Percentiles rank a stretch among this genome's conserved stretches.
phyloP scores from a whole-genome alignment of 2,329 filamentous ascomycete genomes.

The Colletotrichum simmondsii region DNA sequence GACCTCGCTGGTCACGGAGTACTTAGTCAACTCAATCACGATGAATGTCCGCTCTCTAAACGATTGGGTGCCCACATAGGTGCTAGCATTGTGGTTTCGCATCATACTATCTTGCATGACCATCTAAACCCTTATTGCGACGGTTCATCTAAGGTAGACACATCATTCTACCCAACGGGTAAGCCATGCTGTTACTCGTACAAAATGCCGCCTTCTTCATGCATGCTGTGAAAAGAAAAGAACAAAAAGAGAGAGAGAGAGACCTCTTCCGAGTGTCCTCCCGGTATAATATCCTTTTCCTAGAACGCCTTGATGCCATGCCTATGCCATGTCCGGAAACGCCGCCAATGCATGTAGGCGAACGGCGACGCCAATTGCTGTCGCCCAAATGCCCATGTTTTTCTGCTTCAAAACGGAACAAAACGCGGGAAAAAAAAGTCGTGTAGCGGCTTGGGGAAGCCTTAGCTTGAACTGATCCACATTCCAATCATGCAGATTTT shows the following conservation, averaged over 20 bases:
- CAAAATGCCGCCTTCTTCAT: conserved; percentile 16
- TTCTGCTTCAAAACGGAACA: neutral
- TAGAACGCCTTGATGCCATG: conserved; percentile 23
- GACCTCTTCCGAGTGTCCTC: conserved; percentile 10
- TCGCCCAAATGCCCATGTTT: conserved; percentile 4
- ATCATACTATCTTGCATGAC: neutral
- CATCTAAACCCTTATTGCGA: neutral
- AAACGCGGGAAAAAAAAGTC: neutral
- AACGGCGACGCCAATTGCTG: conserved; percentile 13
- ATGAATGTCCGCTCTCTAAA: neutral
- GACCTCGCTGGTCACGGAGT: neutral
- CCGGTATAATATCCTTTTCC: conserved; percentile 3
- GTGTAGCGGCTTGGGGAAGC: neutral
- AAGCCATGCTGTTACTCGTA: neutral
- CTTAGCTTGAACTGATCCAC: neutral
- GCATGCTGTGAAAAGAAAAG: conserved; percentile 4
- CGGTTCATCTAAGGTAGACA: neutral
- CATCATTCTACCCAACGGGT: neutral
- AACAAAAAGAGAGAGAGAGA: conserved; percentile 2
- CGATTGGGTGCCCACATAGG: too few species aligned
- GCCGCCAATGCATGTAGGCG: conserved; percentile 24
- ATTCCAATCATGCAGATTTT: neutral
- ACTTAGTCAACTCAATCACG: neutral
- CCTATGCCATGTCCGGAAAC: conserved; percentile 22
- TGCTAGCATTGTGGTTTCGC: neutral